phyloP scores from a whole-genome alignment of 306 rosid species.

The Cicer cuneatum region DNA sequence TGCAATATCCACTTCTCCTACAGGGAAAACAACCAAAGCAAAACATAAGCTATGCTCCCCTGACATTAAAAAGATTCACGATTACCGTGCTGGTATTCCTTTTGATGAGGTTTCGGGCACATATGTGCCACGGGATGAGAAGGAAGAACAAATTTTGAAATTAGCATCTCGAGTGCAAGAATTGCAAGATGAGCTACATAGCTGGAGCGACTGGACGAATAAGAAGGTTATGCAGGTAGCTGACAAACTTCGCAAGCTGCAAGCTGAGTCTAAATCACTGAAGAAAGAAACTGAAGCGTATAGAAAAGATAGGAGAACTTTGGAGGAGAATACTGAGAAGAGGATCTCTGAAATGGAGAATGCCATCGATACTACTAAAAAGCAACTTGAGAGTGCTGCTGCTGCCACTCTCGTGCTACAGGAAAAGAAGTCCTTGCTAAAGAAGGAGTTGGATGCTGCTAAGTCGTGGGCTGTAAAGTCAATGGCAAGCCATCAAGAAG shows the following conservation, averaged over 20 bases:
- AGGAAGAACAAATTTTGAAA: slow-evolving; percentile 57
- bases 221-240: slow-evolving; percentile 72
- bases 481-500: slow-evolving; percentile 46
- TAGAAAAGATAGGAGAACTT: slow-evolving; percentile 50
- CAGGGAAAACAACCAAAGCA: slow-evolving; percentile 34
- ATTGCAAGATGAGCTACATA: slow-evolving; percentile 54
- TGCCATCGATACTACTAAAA: slow-evolving; percentile 56
- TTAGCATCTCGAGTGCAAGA: slow-evolving; percentile 53
- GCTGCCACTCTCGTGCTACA: slow-evolving; percentile 45
- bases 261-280: slow-evolving; percentile 56
- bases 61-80: slow-evolving; percentile 40
- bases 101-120: slow-evolving; percentile 54
- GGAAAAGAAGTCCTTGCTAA: slow-evolving; percentile 52
- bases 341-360: slow-evolving; percentile 65
- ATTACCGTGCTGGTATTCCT: slow-evolving; percentile 57
- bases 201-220: slow-evolving; percentile 67
- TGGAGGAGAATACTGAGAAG: slow-evolving; percentile 62
- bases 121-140: slow-evolving; percentile 55
- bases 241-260: slow-evolving; percentile 53
- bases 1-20: slow-evolving; percentile 40
- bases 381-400: slow-evolving; percentile 52
- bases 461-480: slow-evolving; percentile 52
- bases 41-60: slow-evolving; percentile 34
- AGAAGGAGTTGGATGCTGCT: slow-evolving; percentile 54
- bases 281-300: slow-evolving; percentile 49